Evolutionary conservation across 352 stramenopile species (phyloP), one percentile per base, ranked within the genome.

Genomic region (Phytophthora pistaciae): DNA sequence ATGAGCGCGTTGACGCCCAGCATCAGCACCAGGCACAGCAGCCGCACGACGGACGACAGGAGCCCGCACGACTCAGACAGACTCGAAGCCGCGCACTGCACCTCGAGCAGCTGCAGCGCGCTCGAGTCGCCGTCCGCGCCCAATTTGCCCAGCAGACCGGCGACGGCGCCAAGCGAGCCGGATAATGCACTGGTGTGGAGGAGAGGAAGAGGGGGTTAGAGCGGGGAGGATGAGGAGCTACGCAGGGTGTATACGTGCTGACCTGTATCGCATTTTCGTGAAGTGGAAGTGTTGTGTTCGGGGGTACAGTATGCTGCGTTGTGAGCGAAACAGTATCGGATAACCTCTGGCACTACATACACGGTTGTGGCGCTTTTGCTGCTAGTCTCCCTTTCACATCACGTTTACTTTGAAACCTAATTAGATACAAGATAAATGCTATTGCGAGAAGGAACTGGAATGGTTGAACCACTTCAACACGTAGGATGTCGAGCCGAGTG

Each of bases 1-100:
- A 94, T 94, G 56, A 91, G 52, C 1, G 72, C 82, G 60, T 94
- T 93, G 10, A 76, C 80, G 25, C 62, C 72, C 38, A 94, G 79
- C 87, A 94, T 94, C 33, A 90, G 75, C 4, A 54, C 77, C 36
- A 94, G 82, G 48, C 81, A 87, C 23, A 66, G 38, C 8, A 85
- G 58, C 16, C 83, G 87, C 16, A 75, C 65, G 13, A 83, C 48
- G 38, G 65, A 60, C 13, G 20, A 13, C 11, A 66, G 25, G 31
- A 73, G 5, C 2, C 33, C 42, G 38, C 69, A 76, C 7, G 69
- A 73, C 20, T 21, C 44, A 18, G 52, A 14, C 7, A 68, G 27
- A 10, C 40, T 10, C 2, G 44, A 55, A 6, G 44, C 31, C 27
- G 70, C 61, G 20, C 70, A 77, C 20, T 60, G 56, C 10, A n/a